Conservation (phyloP, 495 filamentous ascomycete species). For the Penicillium cataractarum region DNA sequence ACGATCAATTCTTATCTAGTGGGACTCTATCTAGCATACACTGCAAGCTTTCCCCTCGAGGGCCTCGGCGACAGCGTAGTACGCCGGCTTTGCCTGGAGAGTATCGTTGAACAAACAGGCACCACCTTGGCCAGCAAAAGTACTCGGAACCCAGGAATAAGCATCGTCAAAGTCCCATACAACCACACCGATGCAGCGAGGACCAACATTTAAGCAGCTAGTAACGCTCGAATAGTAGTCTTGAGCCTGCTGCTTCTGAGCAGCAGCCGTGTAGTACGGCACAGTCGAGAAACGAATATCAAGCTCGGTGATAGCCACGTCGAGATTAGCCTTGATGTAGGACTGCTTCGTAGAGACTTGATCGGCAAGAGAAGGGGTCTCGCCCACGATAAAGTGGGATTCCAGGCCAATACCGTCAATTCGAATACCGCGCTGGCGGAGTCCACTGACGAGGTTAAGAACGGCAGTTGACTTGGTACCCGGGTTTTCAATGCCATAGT, state of each 20-base stretch:
- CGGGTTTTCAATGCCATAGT: conserved; percentile 65
- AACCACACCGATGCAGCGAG: conserved; percentile 62
- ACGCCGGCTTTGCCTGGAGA: conserved; percentile 55
- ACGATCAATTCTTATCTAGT: background rate
- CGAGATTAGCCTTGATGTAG: conserved; percentile 53
- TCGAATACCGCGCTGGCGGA: conserved; percentile 51
- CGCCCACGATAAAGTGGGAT: conserved; percentile 60
- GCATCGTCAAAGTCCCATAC: conserved; percentile 61
- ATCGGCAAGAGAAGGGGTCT: conserved; percentile 43
- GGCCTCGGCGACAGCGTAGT: conserved; percentile 32
- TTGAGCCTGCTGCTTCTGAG: conserved; percentile 51
- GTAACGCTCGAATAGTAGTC: conserved; percentile 56
- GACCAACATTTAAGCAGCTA: conserved; percentile 55
- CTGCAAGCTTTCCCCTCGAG: conserved; percentile 23
- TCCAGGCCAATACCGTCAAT: conserved; percentile 66
- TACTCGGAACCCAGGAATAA: conserved; percentile 57
- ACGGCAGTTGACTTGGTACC: conserved; percentile 52
- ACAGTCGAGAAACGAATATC: conserved; percentile 54
- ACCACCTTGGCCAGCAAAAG: conserved; percentile 50
- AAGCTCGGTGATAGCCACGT: conserved; percentile 66
- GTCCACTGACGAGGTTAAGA: conserved; percentile 48
- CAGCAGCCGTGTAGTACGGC: conserved; percentile 32
- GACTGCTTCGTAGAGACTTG: conserved; percentile 42
- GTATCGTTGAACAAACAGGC: conserved; percentile 50
- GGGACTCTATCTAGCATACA: conserved; percentile 18